These are phyloP conservation scores for Knufia fluminis DNA, from an alignment of 2,329 filamentous ascomycete genomes.

Conservation along the genomic window DNA sequence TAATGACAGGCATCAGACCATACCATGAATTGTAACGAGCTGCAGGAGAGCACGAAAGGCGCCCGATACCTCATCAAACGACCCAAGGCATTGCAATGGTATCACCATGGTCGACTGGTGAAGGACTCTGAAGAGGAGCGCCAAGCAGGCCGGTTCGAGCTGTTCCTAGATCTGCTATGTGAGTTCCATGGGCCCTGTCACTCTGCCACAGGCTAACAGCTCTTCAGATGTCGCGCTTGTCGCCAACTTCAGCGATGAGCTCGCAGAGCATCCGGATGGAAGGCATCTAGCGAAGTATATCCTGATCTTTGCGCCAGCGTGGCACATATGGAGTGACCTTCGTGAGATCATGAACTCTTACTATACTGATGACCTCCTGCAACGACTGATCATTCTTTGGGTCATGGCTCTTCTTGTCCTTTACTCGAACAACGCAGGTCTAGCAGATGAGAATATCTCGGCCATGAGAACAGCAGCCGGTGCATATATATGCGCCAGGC, in stretches of 20 bases:
- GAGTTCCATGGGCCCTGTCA: conserved; percentile 26
- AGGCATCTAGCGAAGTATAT: conserved; percentile 40
- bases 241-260: conserved; percentile 43
- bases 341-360: conserved; percentile 46
- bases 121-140: conserved; percentile 38
- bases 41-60: conserved; percentile 11
- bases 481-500: conserved; percentile 39
- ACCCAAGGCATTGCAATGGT: conserved; percentile 37
- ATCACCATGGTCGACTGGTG: conserved; percentile 34
- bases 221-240: conserved; percentile 27
- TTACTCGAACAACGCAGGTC: conserved; percentile 41
- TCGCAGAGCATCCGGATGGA: conserved; percentile 39
- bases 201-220: neutral
- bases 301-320: conserved; percentile 40
- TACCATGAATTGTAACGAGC: conserved; percentile 6
- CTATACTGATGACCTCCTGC: conserved; percentile 43
- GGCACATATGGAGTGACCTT: conserved; percentile 44
- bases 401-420: conserved; percentile 43
- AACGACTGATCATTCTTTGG: conserved; percentile 42
- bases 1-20: too few species aligned
- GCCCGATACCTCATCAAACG: conserved; percentile 26
- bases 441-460: conserved; percentile 35
- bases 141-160: conserved; percentile 40
- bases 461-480: conserved; percentile 40
- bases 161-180: conserved; percentile 44